Evolutionary conservation across 306 rosid genomes (phyloP), one percentile per base, ranked within the genome.

Genomic region (Lathyrus oleraceus): DNA sequence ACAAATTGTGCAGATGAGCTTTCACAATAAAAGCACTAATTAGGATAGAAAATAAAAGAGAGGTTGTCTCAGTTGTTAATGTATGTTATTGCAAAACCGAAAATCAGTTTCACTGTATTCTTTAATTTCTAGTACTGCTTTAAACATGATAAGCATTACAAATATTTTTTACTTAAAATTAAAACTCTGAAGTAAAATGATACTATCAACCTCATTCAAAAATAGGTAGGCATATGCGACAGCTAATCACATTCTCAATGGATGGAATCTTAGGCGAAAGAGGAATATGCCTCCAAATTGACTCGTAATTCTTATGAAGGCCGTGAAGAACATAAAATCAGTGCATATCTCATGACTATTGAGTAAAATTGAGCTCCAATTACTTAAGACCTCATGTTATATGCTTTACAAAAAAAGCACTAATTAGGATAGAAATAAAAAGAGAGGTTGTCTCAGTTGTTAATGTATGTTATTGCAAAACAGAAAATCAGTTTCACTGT

Each of bases 391-490:
- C 57, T 39, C 28, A 20, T 64, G 57, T 48, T 10, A 39, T n/a
- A n/a, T n/a, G 47, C 57, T 65, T 25, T 65, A 15, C 23, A 23
- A 44, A 44, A 8, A 65, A 44, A 65, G 56, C 21, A 47, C 59
- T 47, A 16, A 23, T 63, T 45, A 14, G 56, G 56, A 65, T 27
- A 39, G 27, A 65, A 11, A 65, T 23, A 3, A 43, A 43, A 44
- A 23, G 10, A 25, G 25, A 44, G 25, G 57, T 25, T 44, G 27
- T 8, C 21, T 65, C 57, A 3, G 57, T 45, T 63, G 53, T 61
- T 35, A 61, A 42, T 20, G 3, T 40, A 63, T 3, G 69, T 13
- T 8, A 6, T 35, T 61, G 35, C 12, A 59, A 59, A 61, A 36
- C 12, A 36, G 66, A 12, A 61, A 17, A 19, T 54, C 51, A 19